Conservation (phyloP, 73 alveolate species). For the Tetrahymena thermophila region DNA sequence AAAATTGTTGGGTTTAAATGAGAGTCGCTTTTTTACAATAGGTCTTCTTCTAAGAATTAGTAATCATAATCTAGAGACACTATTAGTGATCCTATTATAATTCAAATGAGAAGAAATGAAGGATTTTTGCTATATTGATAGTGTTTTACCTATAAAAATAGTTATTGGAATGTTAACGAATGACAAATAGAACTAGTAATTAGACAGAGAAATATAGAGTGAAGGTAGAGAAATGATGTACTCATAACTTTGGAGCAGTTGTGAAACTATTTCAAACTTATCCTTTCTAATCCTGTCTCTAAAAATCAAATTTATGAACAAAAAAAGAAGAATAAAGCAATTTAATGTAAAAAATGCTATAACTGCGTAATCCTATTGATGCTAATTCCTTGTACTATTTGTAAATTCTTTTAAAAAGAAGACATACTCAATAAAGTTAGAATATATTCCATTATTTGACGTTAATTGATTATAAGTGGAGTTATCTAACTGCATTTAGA, state of each 20-base stretch:
- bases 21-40: neutral
- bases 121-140: neutral
- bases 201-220: neutral
- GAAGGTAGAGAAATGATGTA: neutral
- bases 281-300: neutral
- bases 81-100: neutral
- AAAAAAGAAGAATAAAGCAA: neutral
- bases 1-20: neutral
- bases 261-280: neutral
- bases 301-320: neutral
- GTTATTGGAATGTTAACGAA: neutral
- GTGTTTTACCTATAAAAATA: neutral
- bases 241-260: neutral
- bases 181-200: neutral
- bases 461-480: neutral
- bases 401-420: neutral
- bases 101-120: neutral
- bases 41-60: neutral
- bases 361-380: neutral
- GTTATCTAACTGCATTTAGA: neutral
- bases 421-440: neutral
- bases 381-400: neutral
- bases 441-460: neutral
- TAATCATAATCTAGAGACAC: neutral
- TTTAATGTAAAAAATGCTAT: neutral